A percentile compares a stretch with the other conserved stretches of the same genome.
phyloP scores from a whole-genome alignment of 2,329 filamentous ascomycete species.

The Fusarium hostae region DNA sequence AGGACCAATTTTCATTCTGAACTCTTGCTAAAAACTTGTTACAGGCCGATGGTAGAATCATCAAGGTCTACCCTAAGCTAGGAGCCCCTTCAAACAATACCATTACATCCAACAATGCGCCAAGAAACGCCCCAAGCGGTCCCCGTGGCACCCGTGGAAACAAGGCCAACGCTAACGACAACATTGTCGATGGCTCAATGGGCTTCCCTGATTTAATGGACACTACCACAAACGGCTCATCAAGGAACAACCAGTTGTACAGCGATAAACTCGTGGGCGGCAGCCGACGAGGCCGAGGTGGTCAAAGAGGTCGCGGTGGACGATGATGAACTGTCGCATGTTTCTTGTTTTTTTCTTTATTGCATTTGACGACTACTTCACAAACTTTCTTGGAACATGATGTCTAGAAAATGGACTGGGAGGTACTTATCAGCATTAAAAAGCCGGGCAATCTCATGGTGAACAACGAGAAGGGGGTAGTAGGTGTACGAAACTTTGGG shows the following conservation, averaged over 20 bases:
- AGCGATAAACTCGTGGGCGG: constrained; percentile 59
- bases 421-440: constrained; percentile 24
- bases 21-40: neutral
- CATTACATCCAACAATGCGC: constrained; percentile 17
- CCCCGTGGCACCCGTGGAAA: constrained; percentile 45
- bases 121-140: constrained; percentile 47
- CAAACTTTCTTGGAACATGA: neutral
- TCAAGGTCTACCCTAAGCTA: constrained; percentile 78
- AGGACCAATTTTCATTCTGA: neutral
- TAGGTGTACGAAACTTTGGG: constrained; percentile 1
- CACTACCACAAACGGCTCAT: constrained; percentile 33
- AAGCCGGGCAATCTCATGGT: neutral
- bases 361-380: neutral
- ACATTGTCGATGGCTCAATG: constrained; percentile 63
- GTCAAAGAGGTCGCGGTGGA: constrained; percentile 40
- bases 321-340: constrained; percentile 21
- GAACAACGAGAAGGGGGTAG: neutral
- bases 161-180: constrained; percentile 46
- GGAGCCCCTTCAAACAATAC: constrained; percentile 48
- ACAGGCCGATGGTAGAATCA: constrained; percentile 77
- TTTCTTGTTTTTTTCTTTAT: neutral
- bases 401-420: neutral
- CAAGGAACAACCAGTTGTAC: constrained; percentile 57
- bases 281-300: constrained; percentile 44
- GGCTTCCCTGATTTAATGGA: constrained; percentile 64